phyloP scores from a whole-genome alignment of 495 filamentous ascomycete species.

The Astrothelium subdiscretum region DNA sequence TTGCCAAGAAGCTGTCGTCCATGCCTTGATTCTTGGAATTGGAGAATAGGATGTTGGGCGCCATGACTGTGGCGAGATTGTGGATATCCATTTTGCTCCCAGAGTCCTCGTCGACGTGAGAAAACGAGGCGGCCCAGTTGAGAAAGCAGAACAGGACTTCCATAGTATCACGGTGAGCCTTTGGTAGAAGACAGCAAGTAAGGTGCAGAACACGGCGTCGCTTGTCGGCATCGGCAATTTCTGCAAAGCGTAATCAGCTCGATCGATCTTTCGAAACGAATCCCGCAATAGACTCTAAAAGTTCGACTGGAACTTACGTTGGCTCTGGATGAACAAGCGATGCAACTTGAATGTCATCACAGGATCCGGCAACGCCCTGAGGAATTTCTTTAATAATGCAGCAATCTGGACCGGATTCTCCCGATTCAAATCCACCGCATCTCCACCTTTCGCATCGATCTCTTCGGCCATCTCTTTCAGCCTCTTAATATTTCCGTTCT shows the following conservation, averaged over 20 bases:
- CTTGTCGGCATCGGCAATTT: conserved; percentile 75
- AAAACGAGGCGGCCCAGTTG: conserved; percentile 97
- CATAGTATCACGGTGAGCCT: conserved; percentile 83
- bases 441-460: conserved; percentile 71
- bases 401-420: conserved; percentile 89
- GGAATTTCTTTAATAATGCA: conserved; percentile 88
- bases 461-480: conserved; percentile 71
- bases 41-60: conserved; percentile 84
- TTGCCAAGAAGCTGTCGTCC: conserved; percentile 80
- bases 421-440: conserved; percentile 66
- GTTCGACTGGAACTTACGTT: conserved; percentile 51
- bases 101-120: conserved; percentile 82
- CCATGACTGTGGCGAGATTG: conserved; percentile 96
- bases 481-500: conserved; percentile 94
- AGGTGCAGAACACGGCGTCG: conserved; percentile 78
- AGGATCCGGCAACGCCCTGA: conserved; percentile 89
- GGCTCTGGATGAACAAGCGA: conserved; percentile 75
- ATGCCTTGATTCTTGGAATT: conserved; percentile 55
- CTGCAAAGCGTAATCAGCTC: conserved; percentile 33
- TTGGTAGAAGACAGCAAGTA: conserved; percentile 86
- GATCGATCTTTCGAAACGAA: background rate
- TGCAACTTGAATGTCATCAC: conserved; percentile 93
- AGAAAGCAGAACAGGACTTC: conserved; percentile 93
- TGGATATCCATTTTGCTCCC: conserved; percentile 99
- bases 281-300: background rate